Base-by-base conservation (phyloP, 257 asterid genomes). In the Nyctanthes arbortristis region DNA sequence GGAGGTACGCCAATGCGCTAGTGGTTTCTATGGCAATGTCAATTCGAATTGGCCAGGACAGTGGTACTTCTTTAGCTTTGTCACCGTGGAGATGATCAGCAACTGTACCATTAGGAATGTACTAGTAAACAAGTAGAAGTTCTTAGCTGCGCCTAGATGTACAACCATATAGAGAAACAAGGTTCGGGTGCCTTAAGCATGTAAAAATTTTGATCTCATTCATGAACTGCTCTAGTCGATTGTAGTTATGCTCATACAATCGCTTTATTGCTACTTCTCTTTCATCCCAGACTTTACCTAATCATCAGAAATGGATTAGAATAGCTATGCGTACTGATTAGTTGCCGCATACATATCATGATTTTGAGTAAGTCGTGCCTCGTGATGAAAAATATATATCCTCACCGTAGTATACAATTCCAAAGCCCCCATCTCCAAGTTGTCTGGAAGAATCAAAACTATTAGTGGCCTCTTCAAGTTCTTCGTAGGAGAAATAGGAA, bases 201-300 rank as follows among this genome's bases (percentile, higher is more conserved):
- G 87, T 77, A 2, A 86, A 82, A 32, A 84, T 84, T 63, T 77
- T 66, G 71, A 84, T 76, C 39, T 86, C 92, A 45, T 83, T 86
- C 87, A 77, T 74, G 73, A 84, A 84, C 1, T 86, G 92, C 79
- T 77, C 87, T 73, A 84, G 67, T 75, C 87, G 73, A 68, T 70
- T 68, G 65, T 18, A 70, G 82, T 75, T 86, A 75, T 80, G 82
- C 77, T 86, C 86, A 10, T 81, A 80, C 0, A 86, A 72, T 6
- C 87, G 83, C 76, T 86, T 86, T n/a, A 86, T 73, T 13, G 89
- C 92, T 1, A 86, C 89, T 68, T 86, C 92, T 49, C 92, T 78
- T 49, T 89, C 87, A 43, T 86, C 89, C 9, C 12, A 22, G 5
- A 86, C 89, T 69, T 81, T 81, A 40, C 89, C 91, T 85, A 45